Evolutionary conservation across 345 rosid genomes (phyloP).

Genomic region (Arabidopsis thaliana): DNA sequence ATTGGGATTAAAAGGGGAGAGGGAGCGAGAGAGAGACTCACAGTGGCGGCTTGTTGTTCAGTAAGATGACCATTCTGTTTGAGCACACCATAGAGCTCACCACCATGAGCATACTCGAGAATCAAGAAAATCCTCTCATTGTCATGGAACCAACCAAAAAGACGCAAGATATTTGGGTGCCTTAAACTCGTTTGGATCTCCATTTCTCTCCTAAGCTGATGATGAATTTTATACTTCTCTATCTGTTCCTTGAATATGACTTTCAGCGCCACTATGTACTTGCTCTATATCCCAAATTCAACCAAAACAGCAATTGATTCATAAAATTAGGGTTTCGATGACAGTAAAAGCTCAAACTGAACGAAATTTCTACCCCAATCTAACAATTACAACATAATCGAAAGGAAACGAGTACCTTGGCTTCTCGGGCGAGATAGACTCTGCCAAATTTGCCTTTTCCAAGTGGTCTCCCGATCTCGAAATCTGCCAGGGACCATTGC

Average conservation of each 20-base stretch:
- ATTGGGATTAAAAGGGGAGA: not conserved
- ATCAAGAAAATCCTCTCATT: conserved; percentile 74
- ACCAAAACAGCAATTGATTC: not conserved
- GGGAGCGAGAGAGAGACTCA: conserved; percentile 33
- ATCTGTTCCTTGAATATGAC: conserved; percentile 87
- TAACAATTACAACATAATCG: not conserved
- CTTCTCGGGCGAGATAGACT: conserved; percentile 88
- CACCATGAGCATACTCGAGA: conserved; percentile 92
- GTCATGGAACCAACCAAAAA: conserved; percentile 93
- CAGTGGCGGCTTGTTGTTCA: conserved; percentile 87
- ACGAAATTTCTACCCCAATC: not conserved
- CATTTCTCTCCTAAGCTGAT: conserved; percentile 89
- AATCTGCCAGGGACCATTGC: conserved; percentile 70
- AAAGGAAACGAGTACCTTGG: conserved; percentile 50
- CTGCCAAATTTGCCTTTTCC: conserved; percentile 93
- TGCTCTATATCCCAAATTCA: conserved; percentile 50
- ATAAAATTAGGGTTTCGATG: conserved; percentile 12
- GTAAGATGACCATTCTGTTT: conserved; percentile 62
- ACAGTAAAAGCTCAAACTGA: conserved; percentile 9
- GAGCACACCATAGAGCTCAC: conserved; percentile 81
- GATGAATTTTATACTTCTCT: conserved; percentile 80
- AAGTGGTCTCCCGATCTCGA: conserved; percentile 90
- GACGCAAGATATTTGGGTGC: conserved; percentile 80
- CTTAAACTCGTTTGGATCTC: conserved; percentile 76
- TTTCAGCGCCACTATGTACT: conserved; percentile 81